These are phyloP conservation scores for Nakazawaea wyomingensis DNA, from an alignment of 805 yeast species.

Conservation along the genomic window DNA sequence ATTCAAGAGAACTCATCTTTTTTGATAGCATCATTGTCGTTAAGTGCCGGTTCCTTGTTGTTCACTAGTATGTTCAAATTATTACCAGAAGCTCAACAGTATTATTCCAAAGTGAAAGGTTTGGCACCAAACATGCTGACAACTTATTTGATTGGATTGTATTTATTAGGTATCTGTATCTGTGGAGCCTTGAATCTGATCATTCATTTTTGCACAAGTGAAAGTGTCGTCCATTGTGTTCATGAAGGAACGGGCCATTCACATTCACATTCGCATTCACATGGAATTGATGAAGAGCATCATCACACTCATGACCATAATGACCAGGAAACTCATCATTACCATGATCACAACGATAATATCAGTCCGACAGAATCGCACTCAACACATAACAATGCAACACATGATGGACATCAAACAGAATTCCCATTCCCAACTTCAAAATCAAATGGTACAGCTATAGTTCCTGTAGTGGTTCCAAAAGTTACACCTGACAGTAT, in stretches of 20 bases:
- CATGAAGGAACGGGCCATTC: conserved; percentile 45
- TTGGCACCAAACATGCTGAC: conserved; percentile 27
- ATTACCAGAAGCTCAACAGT: conserved; percentile 60
- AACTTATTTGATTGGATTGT: conserved; percentile 36
- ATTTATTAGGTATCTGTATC: conserved; percentile 47
- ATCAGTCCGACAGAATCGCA: background rate
- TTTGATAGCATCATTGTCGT: conserved; percentile 67
- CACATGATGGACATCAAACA: no score
- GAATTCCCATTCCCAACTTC: no score
- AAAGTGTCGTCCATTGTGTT: conserved; percentile 80
- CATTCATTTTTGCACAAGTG: conserved; percentile 72
- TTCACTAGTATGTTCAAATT: conserved; percentile 75
- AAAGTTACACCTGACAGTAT: no score
- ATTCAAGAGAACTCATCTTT: conserved; percentile 57
- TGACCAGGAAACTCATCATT: conserved; percentile 5
- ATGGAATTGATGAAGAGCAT: conserved; percentile 14
- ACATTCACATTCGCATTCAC: conserved; percentile 19
- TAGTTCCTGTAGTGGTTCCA: background rate
- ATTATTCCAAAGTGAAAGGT: conserved; percentile 31
- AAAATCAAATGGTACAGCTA: background rate
- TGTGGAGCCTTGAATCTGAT: conserved; percentile 58
- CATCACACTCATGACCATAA: conserved; percentile 6
- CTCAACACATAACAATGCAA: no score
- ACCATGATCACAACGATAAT: background rate
- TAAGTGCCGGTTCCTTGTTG: conserved; percentile 77